Conservation (phyloP, 768 basidiomycete species). For the Chalciporus piperatus region DNA sequence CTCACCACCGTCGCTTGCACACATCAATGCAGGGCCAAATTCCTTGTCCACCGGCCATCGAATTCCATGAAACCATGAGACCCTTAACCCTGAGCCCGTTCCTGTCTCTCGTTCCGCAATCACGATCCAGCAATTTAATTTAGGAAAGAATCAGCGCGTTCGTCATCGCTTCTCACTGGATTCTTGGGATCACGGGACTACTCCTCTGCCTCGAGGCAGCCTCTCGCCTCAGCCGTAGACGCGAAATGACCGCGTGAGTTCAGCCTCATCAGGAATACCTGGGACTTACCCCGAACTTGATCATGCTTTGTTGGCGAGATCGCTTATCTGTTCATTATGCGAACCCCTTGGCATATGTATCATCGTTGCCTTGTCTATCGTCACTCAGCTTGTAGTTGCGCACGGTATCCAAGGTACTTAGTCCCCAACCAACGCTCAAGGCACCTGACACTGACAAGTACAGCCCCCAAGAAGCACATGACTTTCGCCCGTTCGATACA, state of each 20-base stretch:
- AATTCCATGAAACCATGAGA: conserved; percentile 4
- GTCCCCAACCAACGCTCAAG: not conserved
- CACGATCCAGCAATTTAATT: conserved; percentile 6
- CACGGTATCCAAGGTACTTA: too few species aligned
- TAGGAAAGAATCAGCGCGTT: not conserved
- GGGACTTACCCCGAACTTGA: conserved; percentile 2
- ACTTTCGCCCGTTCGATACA: not conserved
- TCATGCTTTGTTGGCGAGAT: too few species aligned
- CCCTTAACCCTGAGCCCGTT: conserved; percentile 25
- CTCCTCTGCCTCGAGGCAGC: conserved; percentile 28
- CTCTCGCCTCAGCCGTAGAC: conserved; percentile 14
- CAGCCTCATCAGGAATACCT: conserved; percentile 8
- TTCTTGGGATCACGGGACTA: conserved; percentile 23
- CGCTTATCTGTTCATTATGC: not conserved
- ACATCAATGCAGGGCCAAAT: not conserved
- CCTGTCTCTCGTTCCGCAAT: conserved; percentile 14
- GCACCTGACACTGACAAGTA: not conserved
- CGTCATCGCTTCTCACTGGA: conserved; percentile 12
- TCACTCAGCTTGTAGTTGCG: too few species aligned
- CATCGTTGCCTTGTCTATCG: too few species aligned
- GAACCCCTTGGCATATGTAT: too few species aligned
- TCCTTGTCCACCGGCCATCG: conserved; percentile 17
- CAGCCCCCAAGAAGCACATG: not conserved
- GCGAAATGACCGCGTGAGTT: conserved; percentile 32
- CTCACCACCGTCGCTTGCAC: conserved; percentile 6